phyloP scores from a whole-genome alignment of 2,329 filamentous ascomycete genomes.

The Aspergillus viridinutans region DNA sequence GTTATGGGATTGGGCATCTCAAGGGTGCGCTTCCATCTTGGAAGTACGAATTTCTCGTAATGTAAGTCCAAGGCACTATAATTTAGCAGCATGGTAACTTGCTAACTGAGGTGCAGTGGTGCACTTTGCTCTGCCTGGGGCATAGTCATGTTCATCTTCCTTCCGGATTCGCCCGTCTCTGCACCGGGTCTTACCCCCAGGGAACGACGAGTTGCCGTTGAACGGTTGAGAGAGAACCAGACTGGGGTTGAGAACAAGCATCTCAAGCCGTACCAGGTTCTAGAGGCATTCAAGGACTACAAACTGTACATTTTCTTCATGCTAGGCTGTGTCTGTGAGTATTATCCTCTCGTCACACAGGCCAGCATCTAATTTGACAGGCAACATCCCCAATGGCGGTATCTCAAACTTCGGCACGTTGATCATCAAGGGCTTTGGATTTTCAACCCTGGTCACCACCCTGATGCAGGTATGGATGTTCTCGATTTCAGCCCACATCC shows the following conservation, averaged over 20 bases:
- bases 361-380: constrained; percentile 6
- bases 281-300: constrained; percentile 54
- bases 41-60: constrained; percentile 67
- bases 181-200: constrained; percentile 49
- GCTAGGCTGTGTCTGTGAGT: constrained; percentile 44
- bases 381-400: constrained; percentile 54
- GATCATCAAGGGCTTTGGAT: constrained; percentile 57
- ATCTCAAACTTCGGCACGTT: constrained; percentile 57
- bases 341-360: background rate
- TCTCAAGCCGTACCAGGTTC: constrained; percentile 53
- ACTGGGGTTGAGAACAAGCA: constrained; percentile 57
- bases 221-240: constrained; percentile 54
- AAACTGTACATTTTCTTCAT: constrained; percentile 58
- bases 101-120: constrained; percentile 24
- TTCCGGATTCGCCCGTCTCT: constrained; percentile 56
- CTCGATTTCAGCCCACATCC: background rate
- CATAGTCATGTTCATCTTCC: constrained; percentile 52
- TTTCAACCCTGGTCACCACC: constrained; percentile 51
- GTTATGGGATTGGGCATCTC: constrained; percentile 60
- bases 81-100: background rate
- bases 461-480: constrained; percentile 42
- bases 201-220: constrained; percentile 54
- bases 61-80: constrained; percentile 27
- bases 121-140: constrained; percentile 58
- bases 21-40: constrained; percentile 55